A percentile compares a stretch with the other conserved stretches of the same genome.
Evolutionary conservation across 768 basidiomycete genomes (phyloP).

Genomic region (Leucocoprinus sp.): DNA sequence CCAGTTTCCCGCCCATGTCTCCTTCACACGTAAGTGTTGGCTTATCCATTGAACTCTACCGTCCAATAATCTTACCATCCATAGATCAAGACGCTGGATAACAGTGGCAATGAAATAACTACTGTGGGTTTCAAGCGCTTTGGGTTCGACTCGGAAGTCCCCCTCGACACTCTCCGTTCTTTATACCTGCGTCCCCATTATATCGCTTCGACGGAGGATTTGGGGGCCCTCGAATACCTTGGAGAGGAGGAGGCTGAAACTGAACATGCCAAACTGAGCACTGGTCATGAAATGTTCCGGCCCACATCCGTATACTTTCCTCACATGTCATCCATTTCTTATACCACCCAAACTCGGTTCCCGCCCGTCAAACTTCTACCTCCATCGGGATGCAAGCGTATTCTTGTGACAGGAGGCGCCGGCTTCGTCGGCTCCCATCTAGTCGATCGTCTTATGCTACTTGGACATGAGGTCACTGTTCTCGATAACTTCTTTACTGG

Average conservation of each 20-base stretch:
- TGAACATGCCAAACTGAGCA: constrained; percentile 47
- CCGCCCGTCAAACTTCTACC: constrained; percentile 87
- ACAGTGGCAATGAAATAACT: constrained; percentile 65
- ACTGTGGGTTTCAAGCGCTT: constrained; percentile 81
- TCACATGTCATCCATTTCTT: constrained; percentile 75
- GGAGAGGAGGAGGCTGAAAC: constrained; percentile 33
- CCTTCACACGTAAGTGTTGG: constrained; percentile 20
- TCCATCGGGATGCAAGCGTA: constrained; percentile 70
- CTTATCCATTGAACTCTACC: constrained; percentile 8
- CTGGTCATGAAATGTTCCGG: constrained; percentile 48
- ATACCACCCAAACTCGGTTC: constrained; percentile 86
- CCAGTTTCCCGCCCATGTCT: constrained; percentile 17
- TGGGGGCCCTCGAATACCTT: constrained; percentile 23
- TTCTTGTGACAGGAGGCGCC: constrained; percentile 94
- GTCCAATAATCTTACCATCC: constrained; percentile 7
- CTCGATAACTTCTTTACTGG: constrained; percentile 99
- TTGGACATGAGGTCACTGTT: constrained; percentile 96
- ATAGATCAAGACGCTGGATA: constrained; percentile 62
- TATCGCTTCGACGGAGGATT: constrained; percentile 34
- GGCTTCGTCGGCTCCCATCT: constrained; percentile 99
- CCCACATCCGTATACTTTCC: constrained; percentile 85
- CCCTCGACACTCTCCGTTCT: constrained; percentile 74
- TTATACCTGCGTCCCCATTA: constrained; percentile 85
- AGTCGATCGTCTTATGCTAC: constrained; percentile 93
- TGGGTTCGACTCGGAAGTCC: constrained; percentile 83